Conservation (phyloP, 257 asterid genomes). For the Cinchona pubescens region DNA sequence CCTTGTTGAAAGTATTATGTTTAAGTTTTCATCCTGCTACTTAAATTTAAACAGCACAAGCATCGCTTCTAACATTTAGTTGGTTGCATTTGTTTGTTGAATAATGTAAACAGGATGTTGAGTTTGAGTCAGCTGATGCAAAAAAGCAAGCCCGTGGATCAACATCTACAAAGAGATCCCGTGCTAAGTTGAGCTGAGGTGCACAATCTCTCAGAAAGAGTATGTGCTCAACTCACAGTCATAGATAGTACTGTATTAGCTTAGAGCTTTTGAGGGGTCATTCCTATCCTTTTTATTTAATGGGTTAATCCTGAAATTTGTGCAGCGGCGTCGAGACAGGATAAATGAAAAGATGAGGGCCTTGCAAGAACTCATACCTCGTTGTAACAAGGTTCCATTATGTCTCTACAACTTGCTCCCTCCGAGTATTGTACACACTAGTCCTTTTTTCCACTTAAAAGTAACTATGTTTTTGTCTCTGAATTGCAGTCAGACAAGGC, state of each 20-base stretch:
- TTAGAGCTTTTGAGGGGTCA: background rate
- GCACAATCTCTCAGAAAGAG: constrained; percentile 75
- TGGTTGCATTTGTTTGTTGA: background rate
- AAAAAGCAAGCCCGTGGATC: constrained; percentile 53
- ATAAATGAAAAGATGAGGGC: constrained; percentile 84
- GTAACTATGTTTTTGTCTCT: background rate
- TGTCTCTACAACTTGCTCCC: background rate
- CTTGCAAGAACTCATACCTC: constrained; percentile 77
- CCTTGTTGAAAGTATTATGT: background rate
- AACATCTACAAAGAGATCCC: constrained; percentile 58
- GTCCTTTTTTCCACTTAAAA: constrained; percentile 1
- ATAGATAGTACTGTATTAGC: no score
- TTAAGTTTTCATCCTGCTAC: background rate
- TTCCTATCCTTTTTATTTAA: constrained; percentile 4
- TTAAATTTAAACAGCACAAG: background rate
- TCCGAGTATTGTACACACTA: background rate
- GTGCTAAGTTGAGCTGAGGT: constrained; percentile 88
- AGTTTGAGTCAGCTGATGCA: constrained; percentile 44
- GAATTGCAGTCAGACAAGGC: constrained; percentile 73
- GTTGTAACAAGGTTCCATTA: constrained; percentile 73
- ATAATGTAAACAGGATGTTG: constrained; percentile 45
- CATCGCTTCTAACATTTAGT: background rate
- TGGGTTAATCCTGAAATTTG: background rate
- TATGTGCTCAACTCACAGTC: constrained; percentile 15
- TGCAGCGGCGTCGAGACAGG: constrained; percentile 84